phyloP scores from a whole-genome alignment of 768 basidiomycete genomes.

The Crucibulum laeve region DNA sequence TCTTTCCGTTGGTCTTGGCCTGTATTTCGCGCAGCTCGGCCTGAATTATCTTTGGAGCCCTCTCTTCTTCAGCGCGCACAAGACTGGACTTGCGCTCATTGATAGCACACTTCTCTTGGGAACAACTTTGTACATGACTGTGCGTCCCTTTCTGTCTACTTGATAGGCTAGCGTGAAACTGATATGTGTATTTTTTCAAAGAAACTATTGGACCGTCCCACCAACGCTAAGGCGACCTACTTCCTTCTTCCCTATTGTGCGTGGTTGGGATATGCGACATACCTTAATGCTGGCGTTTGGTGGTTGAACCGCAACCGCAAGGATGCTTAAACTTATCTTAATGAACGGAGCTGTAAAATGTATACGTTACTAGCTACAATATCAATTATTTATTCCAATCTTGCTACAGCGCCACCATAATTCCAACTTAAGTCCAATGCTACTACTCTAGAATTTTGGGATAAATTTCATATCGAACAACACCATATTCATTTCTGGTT shows the following conservation, averaged over 20 bases:
- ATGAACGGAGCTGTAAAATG: too few relatives aligned
- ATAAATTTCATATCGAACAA: too few relatives aligned
- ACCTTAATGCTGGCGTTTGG: constrained; percentile 65
- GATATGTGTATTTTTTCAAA: constrained; percentile 11
- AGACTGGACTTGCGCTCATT: constrained; percentile 51
- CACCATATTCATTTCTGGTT: too few relatives aligned
- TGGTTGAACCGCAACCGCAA: constrained; percentile 37
- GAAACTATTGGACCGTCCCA: constrained; percentile 47
- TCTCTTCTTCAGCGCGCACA: constrained; percentile 52
- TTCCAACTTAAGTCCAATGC: too few relatives aligned
- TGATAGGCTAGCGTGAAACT: not conserved
- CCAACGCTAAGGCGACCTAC: constrained; percentile 43
- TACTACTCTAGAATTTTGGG: too few relatives aligned
- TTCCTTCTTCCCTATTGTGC: constrained; percentile 62
- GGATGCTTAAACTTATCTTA: not conserved
- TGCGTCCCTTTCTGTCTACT: constrained; percentile 15
- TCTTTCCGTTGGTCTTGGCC: constrained; percentile 40
- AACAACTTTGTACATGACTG: constrained; percentile 58
- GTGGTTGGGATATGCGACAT: constrained; percentile 64
- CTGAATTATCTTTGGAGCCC: constrained; percentile 63
- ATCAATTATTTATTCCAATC: too few relatives aligned
- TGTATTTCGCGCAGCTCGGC: constrained; percentile 60
- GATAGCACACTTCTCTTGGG: constrained; percentile 50
- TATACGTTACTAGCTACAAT: too few relatives aligned
- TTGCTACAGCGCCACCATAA: too few relatives aligned